phyloP scores from a whole-genome alignment of 2,329 filamentous ascomycete genomes.

The Aureobasidium namibiae region DNA sequence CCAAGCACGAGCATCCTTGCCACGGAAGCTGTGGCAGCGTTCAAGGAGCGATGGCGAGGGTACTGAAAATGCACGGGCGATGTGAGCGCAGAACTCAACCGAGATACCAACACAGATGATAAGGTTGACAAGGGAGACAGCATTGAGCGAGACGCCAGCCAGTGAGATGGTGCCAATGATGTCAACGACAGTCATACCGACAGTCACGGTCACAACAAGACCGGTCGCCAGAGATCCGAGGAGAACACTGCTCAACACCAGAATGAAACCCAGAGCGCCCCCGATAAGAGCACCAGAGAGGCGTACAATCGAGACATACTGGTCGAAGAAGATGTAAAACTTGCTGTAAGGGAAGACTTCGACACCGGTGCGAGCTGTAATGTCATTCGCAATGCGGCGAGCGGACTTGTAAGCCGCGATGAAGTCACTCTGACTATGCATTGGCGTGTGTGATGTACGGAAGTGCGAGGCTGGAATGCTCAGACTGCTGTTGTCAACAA shows the following conservation, averaged over 20 bases:
- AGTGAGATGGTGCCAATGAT: conserved; percentile 94
- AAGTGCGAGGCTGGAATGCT: conserved; percentile 82
- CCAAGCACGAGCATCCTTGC: conserved; percentile 80
- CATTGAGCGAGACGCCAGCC: conserved; percentile 82
- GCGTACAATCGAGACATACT: conserved; percentile 77
- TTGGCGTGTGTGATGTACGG: conserved; percentile 77
- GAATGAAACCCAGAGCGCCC: conserved; percentile 77
- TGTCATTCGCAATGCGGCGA: conserved; percentile 72
- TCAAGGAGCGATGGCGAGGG: conserved; percentile 77
- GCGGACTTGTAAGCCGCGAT: conserved; percentile 85
- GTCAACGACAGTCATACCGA: conserved; percentile 87
- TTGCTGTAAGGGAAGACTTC: conserved; percentile 95
- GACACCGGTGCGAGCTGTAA: conserved; percentile 62
- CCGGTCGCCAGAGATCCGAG: conserved; percentile 79
- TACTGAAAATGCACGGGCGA: conserved; percentile 93
- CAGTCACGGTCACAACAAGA: conserved; percentile 72
- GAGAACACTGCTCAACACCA: conserved; percentile 68
- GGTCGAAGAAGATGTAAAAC: conserved; percentile 99
- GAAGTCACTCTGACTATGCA: conserved; percentile 84
- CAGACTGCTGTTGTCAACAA: conserved; percentile 59
- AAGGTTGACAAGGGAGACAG: conserved; percentile 88
- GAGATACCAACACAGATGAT: conserved; percentile 95
- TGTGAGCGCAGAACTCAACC: conserved; percentile 96
- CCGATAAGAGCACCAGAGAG: conserved; percentile 73
- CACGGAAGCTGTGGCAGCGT: conserved; percentile 61